These are phyloP conservation scores for Citrus unshiu DNA, from an alignment of 345 rosid genomes.

Conservation along the genomic window DNA sequence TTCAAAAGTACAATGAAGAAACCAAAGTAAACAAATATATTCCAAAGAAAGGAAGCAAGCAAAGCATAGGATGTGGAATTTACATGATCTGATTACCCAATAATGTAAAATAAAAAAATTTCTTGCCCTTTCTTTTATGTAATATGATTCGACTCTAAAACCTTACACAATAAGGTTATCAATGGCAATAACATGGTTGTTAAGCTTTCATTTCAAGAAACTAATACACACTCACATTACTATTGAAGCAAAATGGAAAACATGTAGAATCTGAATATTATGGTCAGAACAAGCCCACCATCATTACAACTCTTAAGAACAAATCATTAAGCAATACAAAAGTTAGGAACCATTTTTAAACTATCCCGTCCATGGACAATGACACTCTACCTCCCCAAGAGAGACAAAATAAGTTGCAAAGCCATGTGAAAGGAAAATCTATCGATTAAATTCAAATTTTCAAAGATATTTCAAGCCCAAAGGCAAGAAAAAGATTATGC, in stretches of 20 bases:
- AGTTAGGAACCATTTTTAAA: neutral
- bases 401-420: neutral
- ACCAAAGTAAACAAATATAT: neutral
- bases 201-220: neutral
- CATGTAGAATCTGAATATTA: neutral
- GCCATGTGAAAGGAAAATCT: neutral
- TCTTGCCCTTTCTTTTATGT: neutral
- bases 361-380: neutral
- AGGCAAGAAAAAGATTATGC: neutral
- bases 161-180: neutral
- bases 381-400: neutral
- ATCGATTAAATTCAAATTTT: neutral
- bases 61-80: no score
- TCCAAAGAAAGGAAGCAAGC: neutral
- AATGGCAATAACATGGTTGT: neutral
- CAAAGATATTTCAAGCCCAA: neutral
- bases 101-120: neutral
- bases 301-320: neutral
- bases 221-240: neutral
- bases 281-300: neutral
- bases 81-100: neutral
- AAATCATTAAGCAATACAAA: neutral
- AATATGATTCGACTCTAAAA: neutral
- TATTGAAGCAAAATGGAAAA: neutral
- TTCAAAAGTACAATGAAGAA: neutral